Percentiles rank a stretch among this genome's conserved stretches.
Evolutionary conservation across 2,329 filamentous ascomycete genomes (phyloP).

Genomic region (Cryphonectria nitschkei): DNA sequence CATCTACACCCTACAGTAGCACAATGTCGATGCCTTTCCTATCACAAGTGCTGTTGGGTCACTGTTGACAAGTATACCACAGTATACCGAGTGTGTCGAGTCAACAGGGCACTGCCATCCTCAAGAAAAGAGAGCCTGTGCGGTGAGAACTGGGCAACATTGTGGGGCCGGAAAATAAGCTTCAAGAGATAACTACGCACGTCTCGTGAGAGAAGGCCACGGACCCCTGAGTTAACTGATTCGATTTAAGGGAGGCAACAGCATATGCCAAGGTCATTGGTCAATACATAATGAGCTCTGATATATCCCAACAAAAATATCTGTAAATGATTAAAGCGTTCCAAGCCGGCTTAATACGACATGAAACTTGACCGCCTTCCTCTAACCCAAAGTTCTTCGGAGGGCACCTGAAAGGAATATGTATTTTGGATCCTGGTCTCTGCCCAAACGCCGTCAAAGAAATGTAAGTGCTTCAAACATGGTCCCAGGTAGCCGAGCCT

Average conservation of each 20-base stretch:
- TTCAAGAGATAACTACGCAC: conserved; percentile 58
- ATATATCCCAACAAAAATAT: too few species aligned
- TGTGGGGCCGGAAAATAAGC: conserved; percentile 61
- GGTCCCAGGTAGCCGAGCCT: background rate
- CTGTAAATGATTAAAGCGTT: too few species aligned
- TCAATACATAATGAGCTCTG: too few species aligned
- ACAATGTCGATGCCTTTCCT: background rate
- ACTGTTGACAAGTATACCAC: background rate
- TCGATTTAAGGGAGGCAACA: too few species aligned
- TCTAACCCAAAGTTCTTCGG: too few species aligned
- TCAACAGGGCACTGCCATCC: conserved; percentile 28
- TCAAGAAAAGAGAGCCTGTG: conserved; percentile 29
- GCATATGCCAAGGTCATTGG: too few species aligned
- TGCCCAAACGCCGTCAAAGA: too few species aligned
- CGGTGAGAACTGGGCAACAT: conserved; percentile 41
- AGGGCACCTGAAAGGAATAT: too few species aligned
- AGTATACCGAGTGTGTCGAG: background rate
- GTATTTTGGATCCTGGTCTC: too few species aligned
- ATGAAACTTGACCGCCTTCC: too few species aligned
- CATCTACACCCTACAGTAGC: background rate
- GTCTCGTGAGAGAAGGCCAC: conserved; percentile 57
- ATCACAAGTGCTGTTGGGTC: background rate
- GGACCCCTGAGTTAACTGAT: background rate
- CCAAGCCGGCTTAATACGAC: too few species aligned
- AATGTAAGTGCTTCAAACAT: background rate